Evolutionary conservation across 305 asterid genomes (phyloP), one percentile per base, ranked within the genome.

Genomic region (Galium porrigens): DNA sequence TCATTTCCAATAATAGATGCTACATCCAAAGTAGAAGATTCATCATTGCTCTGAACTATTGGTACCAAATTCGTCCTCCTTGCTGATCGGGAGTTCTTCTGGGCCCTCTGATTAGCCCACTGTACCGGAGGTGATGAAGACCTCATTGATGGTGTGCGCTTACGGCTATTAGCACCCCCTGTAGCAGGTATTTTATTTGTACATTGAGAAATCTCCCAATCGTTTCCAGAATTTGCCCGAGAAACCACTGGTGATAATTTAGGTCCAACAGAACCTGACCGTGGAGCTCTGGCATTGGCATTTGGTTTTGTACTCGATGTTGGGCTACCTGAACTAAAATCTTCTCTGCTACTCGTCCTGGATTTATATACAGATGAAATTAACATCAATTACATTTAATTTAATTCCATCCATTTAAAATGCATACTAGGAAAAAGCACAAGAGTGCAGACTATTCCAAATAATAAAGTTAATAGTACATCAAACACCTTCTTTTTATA

Each of bases 91-190:
- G 95, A 82, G 59, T 77, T 82, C 75, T 86, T 88, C 59, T 91
- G 97, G 42, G 92, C 89, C 75, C 90, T 86, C 76, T 84, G 96
- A 72, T 78, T 67, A 60, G 77, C 89, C 95, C 92, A 90, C 46
- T 78, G 88, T 64, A 86, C 95, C 56, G 97, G 97, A 70, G 89
- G 89, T 29, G 97, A 91, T 64, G 94, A 78, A 70, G 97, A 81
- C 68, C 88, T 84, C 65, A 82, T 68, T 34, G 95, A 82, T 63
- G 94, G 77, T 34, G 88, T 81, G 69, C 92, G 89, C 74, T 86
- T 88, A 14, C 92, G 92, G 71, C 84, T 83, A 70, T 73, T 85
- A 58, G 76, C 76, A 68, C 82, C 90, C 67, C 65, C 67, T 72
- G 76, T 76, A 73, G 84, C 77, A 76, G 92, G 77, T 62, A 76